Base-by-base conservation (phyloP, 2,329 filamentous ascomycete species). In the Zymoseptoria brevis region DNA sequence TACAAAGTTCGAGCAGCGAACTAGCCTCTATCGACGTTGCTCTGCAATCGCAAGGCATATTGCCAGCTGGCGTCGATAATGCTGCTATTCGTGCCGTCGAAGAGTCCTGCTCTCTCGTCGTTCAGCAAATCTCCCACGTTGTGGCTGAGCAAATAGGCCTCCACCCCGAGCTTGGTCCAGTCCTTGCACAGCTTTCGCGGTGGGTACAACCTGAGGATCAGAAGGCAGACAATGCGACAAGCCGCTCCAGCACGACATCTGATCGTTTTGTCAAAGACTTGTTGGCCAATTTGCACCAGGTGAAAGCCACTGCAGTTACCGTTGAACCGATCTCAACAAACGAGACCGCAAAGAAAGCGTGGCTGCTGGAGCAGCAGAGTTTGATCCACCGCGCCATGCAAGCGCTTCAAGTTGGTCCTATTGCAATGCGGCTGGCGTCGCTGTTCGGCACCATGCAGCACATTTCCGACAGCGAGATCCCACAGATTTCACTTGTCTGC, bases 271-370 rank as follows among this genome's bases (percentile, higher is more conserved):
- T 53, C 5, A 24, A 53, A 19, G 19, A n/a, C 1, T n/a, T 53
- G 22, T 7, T 53, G 16, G 51, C 22, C 24, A 24, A 8, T 29
- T 19, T 53, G 22, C 22, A 19, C 9, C 11, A 22, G 8, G 22
- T 29, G 51, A 22, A 53, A 29, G 1, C 35, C 35, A 45, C 16
- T 16, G 35, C n/a, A 29, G 13, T 16, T 4, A 5, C 51, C 22
- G 9, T 29, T 24, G 16, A 53, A n/a, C n/a, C 8, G n/a, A n/a
- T 9, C 1, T n/a, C 51, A 11, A 29, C 21, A 74, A 92, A 8
- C 26, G 74, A 79, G 49, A 87, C 93, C 62, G 78, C 94, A 26
- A 71, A 79, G 21, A 62, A 66, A 30, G 80, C 81, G 0, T 96
- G 89, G 87, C 78, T 84, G 4, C 71, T 66, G 8, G 58, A 64